Base-by-base conservation (phyloP, 1,139 yeast species). In the Taphrina communis region DNA sequence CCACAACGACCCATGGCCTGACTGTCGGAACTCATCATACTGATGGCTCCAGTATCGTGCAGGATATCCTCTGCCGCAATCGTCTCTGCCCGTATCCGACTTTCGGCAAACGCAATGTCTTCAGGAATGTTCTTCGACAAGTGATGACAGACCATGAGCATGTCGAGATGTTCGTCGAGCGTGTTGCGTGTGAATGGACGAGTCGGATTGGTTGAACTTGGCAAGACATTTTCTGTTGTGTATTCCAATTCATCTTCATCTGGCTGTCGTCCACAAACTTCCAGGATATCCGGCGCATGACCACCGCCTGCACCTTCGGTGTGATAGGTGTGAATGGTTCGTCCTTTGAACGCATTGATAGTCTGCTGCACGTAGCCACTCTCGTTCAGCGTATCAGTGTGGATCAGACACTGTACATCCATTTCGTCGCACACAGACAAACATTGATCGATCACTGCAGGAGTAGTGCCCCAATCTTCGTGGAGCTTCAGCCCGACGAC, bases 401-500 rank as follows among this genome's bases (percentile, higher is more conserved):
- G 71, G 25, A 69, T 69, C 35, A 69, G 60, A 41, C 71, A 70
- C 51, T 69, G 71, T 8, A 69, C 68, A 42, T 69, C 71, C 70
- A 60, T 69, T 36, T 69, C 71, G 38, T 69, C 71, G 53, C 71
- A 69, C 38, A 69, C 65, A 7, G 51, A 36, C 21, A 69, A 55
- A 48, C 71, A 69, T 19, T 46, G 56, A 38, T 69, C 70, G 31
- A 69, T 69, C 11, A 65, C 68, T 7, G 71, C 70, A 2, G 71
- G 71, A 12, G 71, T 69, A n/a, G 70, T 61, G 42, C 71, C 71
- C 71, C 71, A 69, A 35, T 69, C 71, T 41, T 69, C 71, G 38
- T 69, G 71, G 7, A 69, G 58, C 38, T 69, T 69, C 44, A 69
- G 59, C 7, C 71, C 71, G 17, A 66, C 60, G 35, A 62, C 63